Base-by-base conservation (phyloP, 768 basidiomycete genomes). In the Russula griseocarnosa region DNA sequence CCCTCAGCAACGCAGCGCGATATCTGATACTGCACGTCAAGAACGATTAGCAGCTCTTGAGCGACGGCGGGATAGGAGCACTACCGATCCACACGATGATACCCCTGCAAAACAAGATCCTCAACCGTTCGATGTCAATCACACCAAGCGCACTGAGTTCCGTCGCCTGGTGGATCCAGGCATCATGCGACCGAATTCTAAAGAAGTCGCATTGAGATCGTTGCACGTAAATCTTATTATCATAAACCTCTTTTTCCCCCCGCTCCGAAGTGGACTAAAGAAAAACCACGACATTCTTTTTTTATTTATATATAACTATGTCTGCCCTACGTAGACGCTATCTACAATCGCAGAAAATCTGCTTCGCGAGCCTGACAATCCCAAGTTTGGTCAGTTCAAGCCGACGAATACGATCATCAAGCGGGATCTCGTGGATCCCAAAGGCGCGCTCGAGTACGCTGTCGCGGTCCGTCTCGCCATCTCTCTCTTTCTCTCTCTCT, bases 151-250 rank as follows among this genome's bases (percentile, higher is more conserved):
- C 47, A 88, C 87, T 71, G 77, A 78, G 61, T 92, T 92, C 73
- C 81, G 91, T 50, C 79, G 91, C 44, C 77, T 92, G 63, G 81
- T 92, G 63, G 88, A 92, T 69, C 89, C 89, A 51, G 90, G 88
- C 16, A 92, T 93, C 69, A 70, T 82, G 56, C 82, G 91, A 3
- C 87, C 83, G 6, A 92, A 92, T 71, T 73, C 86, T 14, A 82
- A 81, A 66, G 81, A 81, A 55, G 77, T 82, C 58, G 85, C 86
- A 1, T 71, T 82, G 66, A 79, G 81, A 62, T 81, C 88, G 60
- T 75, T 93, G 67, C 84, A 84, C 80, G 91, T 86, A 80, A 69
- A 42, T 63, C 62, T 26, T 67, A n/a, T n/a, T n/a, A n/a, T n/a
- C n/a, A n/a, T 61, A 57, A 66, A 40, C 5, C 36, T 16, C 3